Base-by-base conservation (phyloP, 306 rosid species). In the Acacia acuminata region DNA sequence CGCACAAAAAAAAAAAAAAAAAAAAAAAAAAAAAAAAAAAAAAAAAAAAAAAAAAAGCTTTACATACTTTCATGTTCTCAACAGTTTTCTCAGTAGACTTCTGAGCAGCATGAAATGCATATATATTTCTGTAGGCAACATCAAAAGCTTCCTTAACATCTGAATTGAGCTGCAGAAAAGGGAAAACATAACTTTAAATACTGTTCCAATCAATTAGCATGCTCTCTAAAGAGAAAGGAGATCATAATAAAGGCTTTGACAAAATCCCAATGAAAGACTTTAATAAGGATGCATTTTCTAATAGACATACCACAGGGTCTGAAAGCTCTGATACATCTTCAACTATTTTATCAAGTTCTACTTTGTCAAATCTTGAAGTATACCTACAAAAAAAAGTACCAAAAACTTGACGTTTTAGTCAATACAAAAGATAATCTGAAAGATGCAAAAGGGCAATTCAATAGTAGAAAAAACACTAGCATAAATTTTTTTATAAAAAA, bases 101-200 rank as follows among this genome's bases (percentile, higher is more conserved):
- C 87, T 96, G 99, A 81, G 93, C 92, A 82, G 88, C 89, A 90
- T 93, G 99, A 86, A 96, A 93, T 25, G 99, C 99, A 82, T 89
- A 89, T 81, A 96, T 93, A 79, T 96, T 96, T 86, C 90, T 89
- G 82, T 93, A 93, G 64, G 97, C 97, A 25, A 92, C 89, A 34
- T 96, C 99, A 74, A 96, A 96, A 55, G 99, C 99, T 88, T 93
- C 97, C 89, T 72, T 85, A 51, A 92, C 6, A 77, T 88, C 76
- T 16, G 12, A 7, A 84, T 92, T 93, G 84, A 96, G 94, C 98
- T 96, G 92, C 82, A 86, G 68, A 79, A 73, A 80, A 14, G 38
- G 45, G 77, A 25, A 61, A 61, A 61, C 5, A 61, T 24, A 25
- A 25, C 12, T 12, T 61, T 61, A 12, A 61, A 61, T 25, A 25